These are phyloP conservation scores for Penicillium digitatum DNA, from an alignment of 2,329 filamentous ascomycete species.

Conservation along the genomic window DNA sequence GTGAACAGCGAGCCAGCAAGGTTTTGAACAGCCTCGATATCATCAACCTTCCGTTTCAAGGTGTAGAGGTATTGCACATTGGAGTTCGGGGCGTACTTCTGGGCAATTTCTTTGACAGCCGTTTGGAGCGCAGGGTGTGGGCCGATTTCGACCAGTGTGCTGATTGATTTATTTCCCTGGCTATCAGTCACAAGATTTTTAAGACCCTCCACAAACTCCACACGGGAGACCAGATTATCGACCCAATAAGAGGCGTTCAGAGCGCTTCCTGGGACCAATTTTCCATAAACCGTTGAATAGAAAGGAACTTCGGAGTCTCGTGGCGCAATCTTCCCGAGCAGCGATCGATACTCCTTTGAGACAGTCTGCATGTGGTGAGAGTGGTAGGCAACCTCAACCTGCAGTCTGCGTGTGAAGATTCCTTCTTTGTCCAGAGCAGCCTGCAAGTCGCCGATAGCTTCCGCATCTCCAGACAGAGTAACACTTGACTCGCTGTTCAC, in stretches of 20 bases:
- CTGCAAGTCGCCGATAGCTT: constrained; percentile 19
- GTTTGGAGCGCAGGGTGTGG: constrained; percentile 21
- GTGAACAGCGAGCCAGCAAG: constrained; percentile 19
- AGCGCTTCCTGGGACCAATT: constrained; percentile 10
- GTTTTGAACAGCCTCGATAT: constrained; percentile 16
- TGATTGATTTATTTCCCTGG: constrained; percentile 1
- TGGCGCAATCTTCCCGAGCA: constrained; percentile 20
- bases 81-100: constrained; percentile 4
- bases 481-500: constrained; percentile 26
- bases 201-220: constrained; percentile 22
- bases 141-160: constrained; percentile 20
- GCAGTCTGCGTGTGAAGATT: constrained; percentile 28
- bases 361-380: constrained; percentile 29
- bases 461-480: constrained; percentile 23
- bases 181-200: constrained; percentile 10
- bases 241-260: constrained; percentile 22
- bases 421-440: constrained; percentile 15
- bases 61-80: constrained; percentile 19
- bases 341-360: constrained; percentile 13
- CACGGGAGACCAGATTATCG: constrained; percentile 21
- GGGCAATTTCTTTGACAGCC: constrained; percentile 17
- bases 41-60: constrained; percentile 16
- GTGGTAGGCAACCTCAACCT: constrained; percentile 31
- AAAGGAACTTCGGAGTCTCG: constrained; percentile 15
- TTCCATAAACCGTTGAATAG: constrained; percentile 21